These are phyloP conservation scores for Eimeria necatrix DNA, from an alignment of 169 alveolate species.

Conservation along the genomic window DNA sequence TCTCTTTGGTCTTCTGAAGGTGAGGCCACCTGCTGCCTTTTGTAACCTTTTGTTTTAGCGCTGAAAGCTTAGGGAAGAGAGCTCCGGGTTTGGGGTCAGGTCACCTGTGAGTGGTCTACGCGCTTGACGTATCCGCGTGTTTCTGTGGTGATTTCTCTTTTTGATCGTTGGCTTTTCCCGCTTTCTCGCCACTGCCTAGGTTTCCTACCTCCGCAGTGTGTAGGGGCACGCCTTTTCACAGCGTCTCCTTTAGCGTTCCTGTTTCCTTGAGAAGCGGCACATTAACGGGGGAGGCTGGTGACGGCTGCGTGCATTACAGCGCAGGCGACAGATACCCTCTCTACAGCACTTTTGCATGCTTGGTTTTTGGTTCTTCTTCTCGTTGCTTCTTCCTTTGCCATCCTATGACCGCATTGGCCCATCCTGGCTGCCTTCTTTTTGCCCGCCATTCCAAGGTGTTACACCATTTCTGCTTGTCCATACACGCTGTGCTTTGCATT, in stretches of 20 bases:
- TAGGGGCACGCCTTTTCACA: not conserved
- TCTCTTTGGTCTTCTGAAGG: slow-evolving; percentile 97
- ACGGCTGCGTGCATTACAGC: slow-evolving; percentile 53
- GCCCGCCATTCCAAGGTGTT: too few relatives aligned
- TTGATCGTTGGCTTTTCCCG: not conserved
- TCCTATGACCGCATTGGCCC: not conserved
- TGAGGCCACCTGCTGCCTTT: slow-evolving; percentile 40
- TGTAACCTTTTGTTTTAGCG: not conserved
- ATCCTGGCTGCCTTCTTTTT: not conserved
- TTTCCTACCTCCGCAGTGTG: not conserved
- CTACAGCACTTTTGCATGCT: slow-evolving; percentile 37
- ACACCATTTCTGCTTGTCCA: not conserved
- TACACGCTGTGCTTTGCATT: not conserved
- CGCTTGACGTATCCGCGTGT: not conserved
- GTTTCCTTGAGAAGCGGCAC: not conserved
- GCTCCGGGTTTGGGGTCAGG: not conserved
- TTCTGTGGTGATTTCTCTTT: not conserved
- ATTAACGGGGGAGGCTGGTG: slow-evolving; percentile 63
- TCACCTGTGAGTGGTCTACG: not conserved
- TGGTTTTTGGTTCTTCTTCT: not conserved
- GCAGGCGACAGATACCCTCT: slow-evolving; percentile 76
- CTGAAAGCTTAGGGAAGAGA: not conserved
- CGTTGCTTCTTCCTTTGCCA: not conserved
- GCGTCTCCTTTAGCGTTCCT: not conserved
- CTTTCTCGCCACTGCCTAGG: slow-evolving; percentile 2